Conservation (phyloP, 257 asterid species). For the Perilla frutescens region DNA sequence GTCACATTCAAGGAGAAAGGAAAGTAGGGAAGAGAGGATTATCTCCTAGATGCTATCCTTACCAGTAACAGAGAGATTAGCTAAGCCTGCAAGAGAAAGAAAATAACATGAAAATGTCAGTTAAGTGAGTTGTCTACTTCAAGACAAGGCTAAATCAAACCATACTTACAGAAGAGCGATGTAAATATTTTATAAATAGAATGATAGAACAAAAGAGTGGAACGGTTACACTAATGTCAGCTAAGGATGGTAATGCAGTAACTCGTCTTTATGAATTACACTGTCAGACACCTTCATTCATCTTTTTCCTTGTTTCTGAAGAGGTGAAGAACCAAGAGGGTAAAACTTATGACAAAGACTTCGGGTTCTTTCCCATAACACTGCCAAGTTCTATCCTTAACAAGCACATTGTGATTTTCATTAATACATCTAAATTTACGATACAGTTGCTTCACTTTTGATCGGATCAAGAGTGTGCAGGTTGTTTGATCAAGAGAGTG, state of each 20-base stretch:
- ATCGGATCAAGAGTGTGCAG: constrained; percentile 6
- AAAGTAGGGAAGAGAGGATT: constrained; percentile 5
- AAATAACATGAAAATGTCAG: constrained; percentile 37
- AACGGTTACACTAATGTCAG: not conserved
- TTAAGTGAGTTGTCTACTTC: constrained; percentile 4
- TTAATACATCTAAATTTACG: too few species aligned
- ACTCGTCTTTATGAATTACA: not conserved
- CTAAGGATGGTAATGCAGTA: not conserved
- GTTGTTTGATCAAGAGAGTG: not conserved
- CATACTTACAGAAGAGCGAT: constrained; percentile 9
- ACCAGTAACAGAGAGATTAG: constrained; percentile 86
- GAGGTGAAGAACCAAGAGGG: not conserved
- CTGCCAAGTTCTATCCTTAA: not conserved
- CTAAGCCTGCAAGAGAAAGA: constrained; percentile 70
- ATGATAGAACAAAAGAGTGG: not conserved
- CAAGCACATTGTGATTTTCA: not conserved
- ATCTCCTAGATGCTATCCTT: constrained; percentile 28
- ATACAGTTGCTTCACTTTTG: not conserved
- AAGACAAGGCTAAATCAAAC: constrained; percentile 25
- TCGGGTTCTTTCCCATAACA: not conserved
- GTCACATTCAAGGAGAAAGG: constrained; percentile 12
- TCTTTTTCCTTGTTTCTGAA: not conserved
- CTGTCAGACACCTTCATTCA: not conserved
- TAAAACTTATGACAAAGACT: not conserved
- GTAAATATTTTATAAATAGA: not conserved